These are phyloP conservation scores for Leersia perrieri DNA, from an alignment of 176 grass and related monocot species.

Conservation along the genomic window DNA sequence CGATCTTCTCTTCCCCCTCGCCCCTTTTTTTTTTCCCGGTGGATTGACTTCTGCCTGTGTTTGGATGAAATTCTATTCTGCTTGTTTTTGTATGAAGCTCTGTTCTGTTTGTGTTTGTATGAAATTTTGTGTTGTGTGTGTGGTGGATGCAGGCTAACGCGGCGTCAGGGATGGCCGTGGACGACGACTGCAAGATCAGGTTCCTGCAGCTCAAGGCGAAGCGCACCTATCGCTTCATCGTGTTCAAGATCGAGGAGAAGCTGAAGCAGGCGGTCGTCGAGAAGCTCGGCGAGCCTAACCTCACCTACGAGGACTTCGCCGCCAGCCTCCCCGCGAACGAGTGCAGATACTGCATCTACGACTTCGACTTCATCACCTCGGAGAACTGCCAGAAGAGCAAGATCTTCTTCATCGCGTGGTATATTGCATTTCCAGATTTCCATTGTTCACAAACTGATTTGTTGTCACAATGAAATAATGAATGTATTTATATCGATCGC, in stretches of 20 bases:
- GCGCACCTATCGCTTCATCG: slow-evolving; percentile 37
- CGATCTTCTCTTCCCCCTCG: not conserved
- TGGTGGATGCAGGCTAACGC: slow-evolving; percentile 38
- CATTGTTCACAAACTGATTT: not conserved
- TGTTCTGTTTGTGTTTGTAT: not conserved
- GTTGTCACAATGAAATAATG: not conserved
- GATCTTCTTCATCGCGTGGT: slow-evolving; percentile 50
- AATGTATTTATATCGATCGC: not conserved
- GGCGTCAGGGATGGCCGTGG: slow-evolving; percentile 49
- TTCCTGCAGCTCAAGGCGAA: slow-evolving; percentile 45
- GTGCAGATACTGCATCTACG: slow-evolving; percentile 48
- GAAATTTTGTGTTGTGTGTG: not conserved
- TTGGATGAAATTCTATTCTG: too few species aligned
- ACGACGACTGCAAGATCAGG: slow-evolving; percentile 51
- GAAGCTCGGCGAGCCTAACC: slow-evolving; percentile 29
- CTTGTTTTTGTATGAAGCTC: too few species aligned
- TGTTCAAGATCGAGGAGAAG: slow-evolving; percentile 54
- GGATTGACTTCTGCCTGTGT: too few species aligned
- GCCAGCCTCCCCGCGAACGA: slow-evolving; percentile 31
- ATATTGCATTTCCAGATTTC: not conserved
- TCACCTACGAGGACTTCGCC: slow-evolving; percentile 35
- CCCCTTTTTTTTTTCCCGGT: too few species aligned
- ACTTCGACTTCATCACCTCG: slow-evolving; percentile 43
- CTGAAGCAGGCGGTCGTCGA: slow-evolving; percentile 48
- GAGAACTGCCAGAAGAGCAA: slow-evolving; percentile 41